These are phyloP conservation scores for Thielaviopsis musarum DNA, from an alignment of 2,329 filamentous ascomycete species.

Conservation along the genomic window DNA sequence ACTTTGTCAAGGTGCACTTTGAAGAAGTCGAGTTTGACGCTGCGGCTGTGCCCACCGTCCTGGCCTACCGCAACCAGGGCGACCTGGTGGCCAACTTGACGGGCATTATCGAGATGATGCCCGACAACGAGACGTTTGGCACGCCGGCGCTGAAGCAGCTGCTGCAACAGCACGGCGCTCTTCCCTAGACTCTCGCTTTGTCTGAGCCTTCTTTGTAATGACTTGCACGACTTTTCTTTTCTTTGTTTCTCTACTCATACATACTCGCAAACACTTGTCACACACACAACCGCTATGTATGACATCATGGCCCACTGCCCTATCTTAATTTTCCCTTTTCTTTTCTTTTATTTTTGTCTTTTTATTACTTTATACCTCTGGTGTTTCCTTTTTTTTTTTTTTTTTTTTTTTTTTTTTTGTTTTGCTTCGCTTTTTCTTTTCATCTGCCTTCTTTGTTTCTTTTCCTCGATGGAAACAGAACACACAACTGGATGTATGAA, in stretches of 20 bases:
- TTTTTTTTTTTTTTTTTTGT: background rate
- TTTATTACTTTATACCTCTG: background rate
- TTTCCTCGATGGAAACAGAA: background rate
- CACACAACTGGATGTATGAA: too few relatives aligned
- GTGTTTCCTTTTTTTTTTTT: background rate
- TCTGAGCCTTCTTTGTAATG: background rate
- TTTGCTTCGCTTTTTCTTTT: background rate
- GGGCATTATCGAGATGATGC: slow-evolving; percentile 73
- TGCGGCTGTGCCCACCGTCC: slow-evolving; percentile 68
- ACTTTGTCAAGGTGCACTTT: slow-evolving; percentile 83
- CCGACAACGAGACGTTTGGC: slow-evolving; percentile 45
- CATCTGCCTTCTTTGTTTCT: background rate
- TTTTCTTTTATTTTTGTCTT: background rate
- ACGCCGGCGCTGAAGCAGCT: slow-evolving; percentile 35
- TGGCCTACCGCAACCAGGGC: slow-evolving; percentile 74
- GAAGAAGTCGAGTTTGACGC: slow-evolving; percentile 89
- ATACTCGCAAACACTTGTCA: background rate
- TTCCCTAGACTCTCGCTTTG: slow-evolving; percentile 16
- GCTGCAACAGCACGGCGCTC: slow-evolving; percentile 34
- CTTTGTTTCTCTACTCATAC: background rate
- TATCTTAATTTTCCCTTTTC: background rate
- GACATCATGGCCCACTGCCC: background rate
- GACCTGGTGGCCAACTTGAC: slow-evolving; percentile 84
- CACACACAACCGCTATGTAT: background rate
- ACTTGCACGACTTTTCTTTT: background rate